Percentiles rank a stretch among this genome's conserved stretches.
Conservation (phyloP, 805 yeast genomes). For the Metschnikowia picachoensis region DNA sequence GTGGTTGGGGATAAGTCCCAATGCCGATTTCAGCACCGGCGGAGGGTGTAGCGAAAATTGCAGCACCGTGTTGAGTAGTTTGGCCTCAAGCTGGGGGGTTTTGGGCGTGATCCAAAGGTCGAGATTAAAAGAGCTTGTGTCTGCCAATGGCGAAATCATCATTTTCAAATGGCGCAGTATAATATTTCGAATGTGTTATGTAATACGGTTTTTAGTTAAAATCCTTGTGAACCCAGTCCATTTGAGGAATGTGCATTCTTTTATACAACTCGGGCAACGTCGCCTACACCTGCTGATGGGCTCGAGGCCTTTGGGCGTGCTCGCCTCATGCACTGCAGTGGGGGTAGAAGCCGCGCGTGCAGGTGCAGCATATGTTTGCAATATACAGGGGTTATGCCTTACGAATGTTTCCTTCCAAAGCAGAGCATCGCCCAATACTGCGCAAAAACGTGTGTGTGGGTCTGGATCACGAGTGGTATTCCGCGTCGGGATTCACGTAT, state of each 20-base stretch:
- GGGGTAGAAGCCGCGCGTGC: conserved; percentile 2
- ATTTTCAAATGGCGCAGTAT: background rate
- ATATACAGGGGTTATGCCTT: no score
- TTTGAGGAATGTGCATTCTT: background rate
- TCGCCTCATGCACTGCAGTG: conserved; percentile 10
- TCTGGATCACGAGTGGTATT: no score
- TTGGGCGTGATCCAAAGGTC: conserved; percentile 6
- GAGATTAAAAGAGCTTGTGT: conserved; percentile 6
- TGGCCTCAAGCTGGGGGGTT: conserved; percentile 6
- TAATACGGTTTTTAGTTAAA: no score
- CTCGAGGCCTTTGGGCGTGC: conserved; percentile 7
- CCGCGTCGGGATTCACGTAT: no score
- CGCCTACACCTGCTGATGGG: conserved; percentile 3
- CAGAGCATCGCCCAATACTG: no score
- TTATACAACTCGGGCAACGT: background rate
- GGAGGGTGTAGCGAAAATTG: conserved; percentile 7
- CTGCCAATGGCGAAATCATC: conserved; percentile 8
- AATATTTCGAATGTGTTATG: no score
- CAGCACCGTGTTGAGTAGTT: conserved; percentile 5
- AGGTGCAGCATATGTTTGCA: no score
- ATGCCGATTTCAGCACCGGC: conserved; percentile 2
- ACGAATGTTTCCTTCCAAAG: no score
- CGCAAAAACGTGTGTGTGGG: no score
- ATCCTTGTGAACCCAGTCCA: no score
- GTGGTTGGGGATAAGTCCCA: conserved; percentile 12